A percentile compares a stretch with the other conserved stretches of the same genome.
These are phyloP conservation scores for Lepidium campestre DNA, from an alignment of 441 rosid genomes.

Conservation along the genomic window DNA sequence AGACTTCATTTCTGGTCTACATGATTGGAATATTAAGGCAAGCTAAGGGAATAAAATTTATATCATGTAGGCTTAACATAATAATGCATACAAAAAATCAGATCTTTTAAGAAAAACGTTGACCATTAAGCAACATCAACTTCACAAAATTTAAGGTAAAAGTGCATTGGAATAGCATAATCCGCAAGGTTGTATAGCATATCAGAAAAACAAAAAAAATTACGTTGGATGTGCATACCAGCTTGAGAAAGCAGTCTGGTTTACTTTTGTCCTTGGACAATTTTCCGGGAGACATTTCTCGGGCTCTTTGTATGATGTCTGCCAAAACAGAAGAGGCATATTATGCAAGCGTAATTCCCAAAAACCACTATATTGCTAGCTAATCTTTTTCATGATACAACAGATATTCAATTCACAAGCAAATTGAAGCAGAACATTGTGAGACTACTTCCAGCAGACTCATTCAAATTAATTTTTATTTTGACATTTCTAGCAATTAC, in stretches of 20 bases:
- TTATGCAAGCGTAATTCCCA: background rate
- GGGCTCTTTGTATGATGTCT: conserved; percentile 60
- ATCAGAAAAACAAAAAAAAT: background rate
- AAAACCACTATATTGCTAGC: background rate
- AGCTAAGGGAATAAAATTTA: background rate
- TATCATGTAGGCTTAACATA: background rate
- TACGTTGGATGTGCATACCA: conserved; percentile 47
- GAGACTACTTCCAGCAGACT: background rate
- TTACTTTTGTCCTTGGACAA: conserved; percentile 42
- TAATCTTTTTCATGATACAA: background rate
- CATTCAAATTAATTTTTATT: background rate
- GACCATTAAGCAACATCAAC: background rate
- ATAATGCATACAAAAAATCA: background rate
- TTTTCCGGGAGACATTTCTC: conserved; percentile 63
- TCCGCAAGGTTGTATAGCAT: background rate
- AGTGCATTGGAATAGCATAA: background rate
- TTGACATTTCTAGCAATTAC: conserved; percentile 3
- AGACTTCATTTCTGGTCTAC: conserved; percentile 55
- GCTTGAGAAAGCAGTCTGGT: conserved; percentile 78
- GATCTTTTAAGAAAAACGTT: background rate
- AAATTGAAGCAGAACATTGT: background rate
- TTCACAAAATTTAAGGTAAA: background rate
- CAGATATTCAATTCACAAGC: background rate
- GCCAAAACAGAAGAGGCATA: conserved; percentile 25
- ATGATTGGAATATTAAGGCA: conserved; percentile 19